Evolutionary conservation across 306 rosid genomes (phyloP).

Genomic region (Vachellia pachyceras): DNA sequence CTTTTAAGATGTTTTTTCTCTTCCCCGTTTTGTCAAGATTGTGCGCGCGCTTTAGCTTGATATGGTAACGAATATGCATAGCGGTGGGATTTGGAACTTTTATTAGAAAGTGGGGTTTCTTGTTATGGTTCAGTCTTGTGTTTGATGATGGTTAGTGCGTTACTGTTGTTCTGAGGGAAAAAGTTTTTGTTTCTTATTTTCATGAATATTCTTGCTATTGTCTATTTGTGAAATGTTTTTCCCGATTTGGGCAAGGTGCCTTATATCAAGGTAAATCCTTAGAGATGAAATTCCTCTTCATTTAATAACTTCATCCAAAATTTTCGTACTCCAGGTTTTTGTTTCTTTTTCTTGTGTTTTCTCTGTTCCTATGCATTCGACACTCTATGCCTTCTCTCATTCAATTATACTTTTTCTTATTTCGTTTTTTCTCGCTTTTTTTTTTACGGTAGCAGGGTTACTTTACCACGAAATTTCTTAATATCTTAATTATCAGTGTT

Average conservation of each 20-base stretch:
- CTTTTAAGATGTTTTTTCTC: neutral
- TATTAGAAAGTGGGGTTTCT: slow-evolving; percentile 31
- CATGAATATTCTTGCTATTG: slow-evolving; percentile 33
- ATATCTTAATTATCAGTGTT: neutral
- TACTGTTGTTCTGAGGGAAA: slow-evolving; percentile 22
- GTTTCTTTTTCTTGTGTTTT: neutral
- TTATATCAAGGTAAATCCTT: neutral
- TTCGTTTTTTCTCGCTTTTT: neutral
- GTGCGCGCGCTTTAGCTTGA: neutral
- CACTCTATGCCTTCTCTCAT: neutral
- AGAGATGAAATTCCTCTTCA: slow-evolving; percentile 30
- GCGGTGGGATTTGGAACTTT: slow-evolving; percentile 38
- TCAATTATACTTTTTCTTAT: neutral
- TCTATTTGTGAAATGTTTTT: slow-evolving; percentile 35
- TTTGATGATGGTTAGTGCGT: slow-evolving; percentile 20
- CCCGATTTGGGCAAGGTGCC: slow-evolving; percentile 26
- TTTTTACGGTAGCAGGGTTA: neutral
- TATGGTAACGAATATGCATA: slow-evolving; percentile 30
- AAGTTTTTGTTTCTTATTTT: slow-evolving; percentile 17
- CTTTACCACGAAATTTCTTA: slow-evolving; percentile 1
- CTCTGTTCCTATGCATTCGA: slow-evolving; percentile 14
- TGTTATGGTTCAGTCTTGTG: slow-evolving; percentile 25
- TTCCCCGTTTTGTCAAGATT: neutral
- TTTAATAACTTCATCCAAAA: neutral
- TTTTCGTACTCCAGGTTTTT: neutral